These are phyloP conservation scores for Dalbergia oliveri DNA, from an alignment of 306 rosid genomes.

Conservation along the genomic window DNA sequence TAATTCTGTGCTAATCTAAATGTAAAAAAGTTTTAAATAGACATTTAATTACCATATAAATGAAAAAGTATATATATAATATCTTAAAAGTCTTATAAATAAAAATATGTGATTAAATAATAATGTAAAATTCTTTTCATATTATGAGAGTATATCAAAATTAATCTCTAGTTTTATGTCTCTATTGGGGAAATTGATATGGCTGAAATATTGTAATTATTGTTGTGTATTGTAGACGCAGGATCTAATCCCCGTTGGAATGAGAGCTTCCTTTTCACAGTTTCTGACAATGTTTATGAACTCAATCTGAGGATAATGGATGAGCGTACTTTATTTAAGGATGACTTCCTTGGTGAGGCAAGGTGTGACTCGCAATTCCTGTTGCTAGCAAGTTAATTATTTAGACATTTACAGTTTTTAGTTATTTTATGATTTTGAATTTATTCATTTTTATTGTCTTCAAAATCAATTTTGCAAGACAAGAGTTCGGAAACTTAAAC, in stretches of 20 bases:
- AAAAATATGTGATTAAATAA: no score
- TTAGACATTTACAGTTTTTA: not conserved
- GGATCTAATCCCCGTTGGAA: slow-evolving; percentile 57
- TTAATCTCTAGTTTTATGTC: not conserved
- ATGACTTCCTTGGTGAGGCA: slow-evolving; percentile 54
- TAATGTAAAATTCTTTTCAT: no score
- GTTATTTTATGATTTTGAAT: not conserved
- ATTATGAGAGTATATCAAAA: no score
- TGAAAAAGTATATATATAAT: no score
- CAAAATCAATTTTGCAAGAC: not conserved
- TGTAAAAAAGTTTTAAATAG: no score
- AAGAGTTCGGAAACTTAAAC: not conserved
- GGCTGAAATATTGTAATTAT: not conserved
- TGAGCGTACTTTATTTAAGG: slow-evolving; percentile 40
- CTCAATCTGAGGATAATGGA: slow-evolving; percentile 54
- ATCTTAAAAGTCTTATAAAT: no score
- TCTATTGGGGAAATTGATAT: not conserved
- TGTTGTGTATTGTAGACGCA: slow-evolving; percentile 20
- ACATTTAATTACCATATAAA: no score
- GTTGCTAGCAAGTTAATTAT: not conserved
- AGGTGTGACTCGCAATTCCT: slow-evolving; percentile 36
- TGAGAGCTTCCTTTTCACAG: slow-evolving; percentile 57
- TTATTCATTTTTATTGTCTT: not conserved
- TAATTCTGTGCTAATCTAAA: no score
- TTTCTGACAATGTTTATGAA: slow-evolving; percentile 48